phyloP scores from a whole-genome alignment of 768 basidiomycete genomes.

The Hydnomerulius pinastri region DNA sequence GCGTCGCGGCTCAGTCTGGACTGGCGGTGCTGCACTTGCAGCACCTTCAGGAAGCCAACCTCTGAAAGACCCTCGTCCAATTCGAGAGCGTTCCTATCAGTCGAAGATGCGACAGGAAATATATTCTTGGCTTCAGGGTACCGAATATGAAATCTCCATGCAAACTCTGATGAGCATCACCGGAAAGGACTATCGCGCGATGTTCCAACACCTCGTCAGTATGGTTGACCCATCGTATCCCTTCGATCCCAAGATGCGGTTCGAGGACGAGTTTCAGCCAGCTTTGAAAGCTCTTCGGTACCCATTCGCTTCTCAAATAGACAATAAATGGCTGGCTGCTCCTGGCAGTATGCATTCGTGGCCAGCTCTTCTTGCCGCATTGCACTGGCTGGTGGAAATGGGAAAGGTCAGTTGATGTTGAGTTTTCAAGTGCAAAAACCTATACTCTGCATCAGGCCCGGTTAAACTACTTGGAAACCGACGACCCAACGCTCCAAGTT shows the following conservation, averaged over 20 bases:
- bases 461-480: conserved; percentile 55
- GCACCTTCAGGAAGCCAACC: conserved; percentile 56
- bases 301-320: conserved; percentile 76
- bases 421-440: background rate
- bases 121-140: conserved; percentile 61
- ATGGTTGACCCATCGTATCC: conserved; percentile 72
- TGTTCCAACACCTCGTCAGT: conserved; percentile 77
- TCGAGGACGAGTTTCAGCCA: conserved; percentile 83
- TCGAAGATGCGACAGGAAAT: conserved; percentile 78
- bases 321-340: conserved; percentile 84
- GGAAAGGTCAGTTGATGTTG: conserved; percentile 61
- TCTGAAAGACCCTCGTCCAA: conserved; percentile 73
- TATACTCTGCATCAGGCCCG: conserved; percentile 26
- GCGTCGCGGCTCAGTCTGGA: conserved; percentile 78
- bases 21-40: conserved; percentile 45
- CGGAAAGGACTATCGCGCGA: conserved; percentile 80
- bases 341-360: conserved; percentile 92
- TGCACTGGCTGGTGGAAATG: conserved; percentile 91
- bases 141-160: conserved; percentile 68
- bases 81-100: conserved; percentile 77
- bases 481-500: conserved; percentile 68
- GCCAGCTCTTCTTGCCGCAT: conserved; percentile 82
- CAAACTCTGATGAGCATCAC: conserved; percentile 76
- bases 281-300: conserved; percentile 78
- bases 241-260: conserved; percentile 52